A percentile compares a stretch with the other conserved stretches of the same genome.
These are phyloP conservation scores for Elsinoe necatrix DNA, from an alignment of 2,329 filamentous ascomycete genomes.

Conservation along the genomic window DNA sequence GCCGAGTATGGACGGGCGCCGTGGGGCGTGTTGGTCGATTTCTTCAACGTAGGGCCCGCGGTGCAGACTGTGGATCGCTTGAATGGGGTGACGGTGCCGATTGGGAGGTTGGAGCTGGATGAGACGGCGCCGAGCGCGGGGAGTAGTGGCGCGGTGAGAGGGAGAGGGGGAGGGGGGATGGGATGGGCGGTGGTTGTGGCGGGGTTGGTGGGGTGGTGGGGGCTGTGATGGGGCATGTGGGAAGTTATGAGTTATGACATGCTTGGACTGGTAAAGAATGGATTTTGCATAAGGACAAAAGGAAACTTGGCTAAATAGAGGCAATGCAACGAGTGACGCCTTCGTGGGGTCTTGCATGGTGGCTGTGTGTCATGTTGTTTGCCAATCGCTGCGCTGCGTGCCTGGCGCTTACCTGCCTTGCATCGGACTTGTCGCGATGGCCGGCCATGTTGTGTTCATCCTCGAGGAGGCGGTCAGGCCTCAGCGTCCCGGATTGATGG, in stretches of 20 bases:
- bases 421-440: background rate
- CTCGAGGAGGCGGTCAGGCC: background rate
- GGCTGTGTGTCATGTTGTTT: background rate
- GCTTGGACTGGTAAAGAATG: background rate
- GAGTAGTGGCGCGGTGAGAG: background rate
- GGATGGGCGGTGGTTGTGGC: background rate
- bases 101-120: conserved; percentile 34
- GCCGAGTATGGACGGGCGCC: conserved; percentile 54
- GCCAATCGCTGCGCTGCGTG: background rate
- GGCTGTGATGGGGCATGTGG: background rate
- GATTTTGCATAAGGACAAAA: background rate
- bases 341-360: background rate
- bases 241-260: background rate
- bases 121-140: conserved; percentile 10
- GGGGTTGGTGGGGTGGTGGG: background rate
- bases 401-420: background rate
- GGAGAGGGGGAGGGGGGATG: background rate
- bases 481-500: background rate
- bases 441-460: background rate
- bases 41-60: conserved; percentile 64
- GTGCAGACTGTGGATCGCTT: conserved; percentile 60
- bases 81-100: conserved; percentile 47
- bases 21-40: conserved; percentile 72
- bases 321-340: conserved; percentile 1
- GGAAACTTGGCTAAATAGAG: background rate